Base-by-base conservation (phyloP, 2,329 filamentous ascomycete species). In the Ambrosiella cleistominuta region DNA sequence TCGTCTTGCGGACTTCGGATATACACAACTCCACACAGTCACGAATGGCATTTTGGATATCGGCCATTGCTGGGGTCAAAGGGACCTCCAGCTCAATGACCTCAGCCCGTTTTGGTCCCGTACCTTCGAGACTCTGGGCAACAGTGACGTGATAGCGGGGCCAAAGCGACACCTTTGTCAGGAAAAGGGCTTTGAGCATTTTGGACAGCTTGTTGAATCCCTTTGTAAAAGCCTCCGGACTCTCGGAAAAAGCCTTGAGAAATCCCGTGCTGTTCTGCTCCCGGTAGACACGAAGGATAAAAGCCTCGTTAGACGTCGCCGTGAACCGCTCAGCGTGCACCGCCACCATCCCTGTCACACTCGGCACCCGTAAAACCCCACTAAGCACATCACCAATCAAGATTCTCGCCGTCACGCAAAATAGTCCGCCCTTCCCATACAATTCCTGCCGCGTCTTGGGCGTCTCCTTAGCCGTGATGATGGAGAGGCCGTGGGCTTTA, bases 21-120 rank as follows among this genome's bases (percentile, higher is more conserved):
- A 98, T 93, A 67, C 89, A 95, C 64, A 88, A 84, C 69, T 97
- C 91, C 15, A 98, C 90, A 67, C 93, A 98, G 67, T 97, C 91
- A 70, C 98, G 80, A 61, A 97, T 85, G 35, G 93, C 90, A 62
- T 87, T 91, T 66, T 98, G 93, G 45, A 98, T 96, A 47, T 89
- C 83, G 61, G 79, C 80, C 93, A 98, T 98, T 54, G 82, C 79
- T 42, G 95, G 87, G 4, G 88, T 95, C 91, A 98, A 97, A 36
- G 88, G 85, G 4, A 98, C 86, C 69, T 96, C 93, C 27, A 97
- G 76, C 70, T 98, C 93, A 62, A 98, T 95, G 51, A 98, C 93
- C 70, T 98, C 93, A 3, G 93, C 91, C 67, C 91, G 95, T 66
- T 86, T 85, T 4, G 47, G 44, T 11, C 44, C 44, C 67, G 87